A percentile compares a stretch with the other conserved stretches of the same genome.
Evolutionary conservation across 768 basidiomycete species (phyloP).

Genomic region (Pleurotus eryngii): DNA sequence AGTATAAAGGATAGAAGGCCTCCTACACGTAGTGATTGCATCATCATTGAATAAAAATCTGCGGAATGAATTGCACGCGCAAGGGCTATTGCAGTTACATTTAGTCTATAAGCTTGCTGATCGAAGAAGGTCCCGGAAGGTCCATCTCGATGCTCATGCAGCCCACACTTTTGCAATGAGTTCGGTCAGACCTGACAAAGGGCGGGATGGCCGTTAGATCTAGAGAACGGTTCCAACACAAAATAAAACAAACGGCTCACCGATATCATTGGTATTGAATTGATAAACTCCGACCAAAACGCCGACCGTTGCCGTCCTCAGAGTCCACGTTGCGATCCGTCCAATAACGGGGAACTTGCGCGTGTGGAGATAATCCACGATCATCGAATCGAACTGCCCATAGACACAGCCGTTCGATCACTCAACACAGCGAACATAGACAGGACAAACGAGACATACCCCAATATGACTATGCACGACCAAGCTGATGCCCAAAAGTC

Average conservation of each 20-base stretch:
- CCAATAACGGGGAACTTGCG: conserved; percentile 92
- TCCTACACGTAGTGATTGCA: too few species aligned
- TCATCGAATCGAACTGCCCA: conserved; percentile 63
- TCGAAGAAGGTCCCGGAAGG: too few species aligned
- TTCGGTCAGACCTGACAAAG: too few species aligned
- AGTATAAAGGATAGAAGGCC: too few species aligned
- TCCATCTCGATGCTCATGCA: too few species aligned
- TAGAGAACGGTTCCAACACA: conserved; percentile 2
- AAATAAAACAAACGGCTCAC: conserved; percentile 44
- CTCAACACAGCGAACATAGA: neutral
- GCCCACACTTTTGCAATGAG: too few species aligned
- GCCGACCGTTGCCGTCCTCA: conserved; percentile 75
- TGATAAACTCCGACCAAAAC: conserved; percentile 91
- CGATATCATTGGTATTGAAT: conserved; percentile 98
- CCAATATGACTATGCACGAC: conserved; percentile 97
- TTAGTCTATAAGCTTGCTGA: too few species aligned
- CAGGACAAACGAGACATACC: conserved; percentile 40
- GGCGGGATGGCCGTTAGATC: too few species aligned
- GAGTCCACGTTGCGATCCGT: conserved; percentile 64
- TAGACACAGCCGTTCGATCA: neutral
- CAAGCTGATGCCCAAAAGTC: conserved; percentile 80
- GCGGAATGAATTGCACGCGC: too few species aligned
- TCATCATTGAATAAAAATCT: too few species aligned
- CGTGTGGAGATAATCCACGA: conserved; percentile 89
- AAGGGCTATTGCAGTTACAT: too few species aligned